A percentile compares a stretch with the other conserved stretches of the same genome.
Conservation (phyloP, 179 eudicot species). For the Pouteria campechiana region DNA sequence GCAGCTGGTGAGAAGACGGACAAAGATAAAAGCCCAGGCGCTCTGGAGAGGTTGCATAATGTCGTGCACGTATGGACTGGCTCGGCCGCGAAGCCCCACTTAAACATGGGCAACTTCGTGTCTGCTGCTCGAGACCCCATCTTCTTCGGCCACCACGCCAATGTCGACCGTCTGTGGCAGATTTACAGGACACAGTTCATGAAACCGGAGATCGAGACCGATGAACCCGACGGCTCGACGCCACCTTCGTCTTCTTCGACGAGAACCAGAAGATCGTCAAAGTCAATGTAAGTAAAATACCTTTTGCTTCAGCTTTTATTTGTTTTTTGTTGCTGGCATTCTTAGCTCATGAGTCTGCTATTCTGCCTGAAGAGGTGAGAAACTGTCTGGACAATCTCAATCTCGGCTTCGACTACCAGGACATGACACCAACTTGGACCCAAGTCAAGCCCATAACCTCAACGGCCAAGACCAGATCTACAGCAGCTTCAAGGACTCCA, state of each 20-base stretch:
- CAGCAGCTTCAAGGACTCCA: neutral
- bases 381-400: neutral
- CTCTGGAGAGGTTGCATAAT: neutral
- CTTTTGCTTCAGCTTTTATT: too few relatives aligned
- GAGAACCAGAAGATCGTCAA: neutral
- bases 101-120: slow-evolving; percentile 1
- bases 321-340: neutral
- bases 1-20: neutral
- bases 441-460: neutral
- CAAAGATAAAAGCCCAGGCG: neutral
- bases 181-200: neutral
- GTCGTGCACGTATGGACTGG: slow-evolving; percentile 4
- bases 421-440: neutral
- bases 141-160: slow-evolving; percentile 2
- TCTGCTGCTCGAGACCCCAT: slow-evolving; percentile 4
- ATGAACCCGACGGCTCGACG: slow-evolving; percentile 1
- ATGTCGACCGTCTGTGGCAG: slow-evolving; percentile 6
- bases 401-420: neutral
- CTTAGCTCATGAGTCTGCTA: neutral
- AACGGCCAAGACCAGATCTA: neutral
- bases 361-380: neutral
- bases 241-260: slow-evolving; percentile 1
- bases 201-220: neutral
- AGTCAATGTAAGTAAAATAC: neutral
- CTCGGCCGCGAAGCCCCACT: neutral